phyloP scores from a whole-genome alignment of 2,329 filamentous ascomycete genomes.

The Tolypocladium tropicale region DNA sequence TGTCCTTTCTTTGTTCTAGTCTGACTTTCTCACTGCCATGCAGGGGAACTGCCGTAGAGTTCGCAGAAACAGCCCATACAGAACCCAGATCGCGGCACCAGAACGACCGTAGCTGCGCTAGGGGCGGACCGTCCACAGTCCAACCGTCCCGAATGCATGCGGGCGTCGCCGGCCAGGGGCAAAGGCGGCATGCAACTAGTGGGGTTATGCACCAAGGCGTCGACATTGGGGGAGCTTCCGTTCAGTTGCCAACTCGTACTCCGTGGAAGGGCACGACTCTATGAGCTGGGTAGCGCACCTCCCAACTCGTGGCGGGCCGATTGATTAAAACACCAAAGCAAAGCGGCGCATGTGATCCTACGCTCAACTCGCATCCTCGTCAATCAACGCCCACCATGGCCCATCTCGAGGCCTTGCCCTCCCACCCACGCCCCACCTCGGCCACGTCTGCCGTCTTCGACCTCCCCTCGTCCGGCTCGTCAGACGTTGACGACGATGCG shows the following conservation, averaged over 20 bases:
- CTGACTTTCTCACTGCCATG: no score
- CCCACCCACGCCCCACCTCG: conserved; percentile 13
- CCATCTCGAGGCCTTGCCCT: conserved; percentile 15
- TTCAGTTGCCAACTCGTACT: no score
- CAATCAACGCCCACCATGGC: conserved; percentile 12
- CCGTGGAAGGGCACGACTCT: no score
- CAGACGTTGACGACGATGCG: conserved; percentile 44
- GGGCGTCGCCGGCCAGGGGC: not conserved
- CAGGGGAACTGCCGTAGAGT: no score
- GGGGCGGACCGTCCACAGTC: no score
- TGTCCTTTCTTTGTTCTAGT: no score
- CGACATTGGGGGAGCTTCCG: no score
- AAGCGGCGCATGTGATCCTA: not conserved
- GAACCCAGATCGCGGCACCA: no score
- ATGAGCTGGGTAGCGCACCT: not conserved
- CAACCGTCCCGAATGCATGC: no score
- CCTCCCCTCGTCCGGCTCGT: conserved; percentile 6
- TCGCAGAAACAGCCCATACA: no score
- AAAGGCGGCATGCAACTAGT: conserved; percentile 6
- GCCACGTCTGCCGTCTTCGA: conserved; percentile 5
- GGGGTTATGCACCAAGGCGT: conserved; percentile 11
- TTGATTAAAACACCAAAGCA: not conserved
- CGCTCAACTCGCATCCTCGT: not conserved
- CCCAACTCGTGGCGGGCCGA: not conserved
- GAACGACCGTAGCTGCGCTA: no score